A percentile compares a stretch with the other conserved stretches of the same genome.
Evolutionary conservation across 768 basidiomycete genomes (phyloP).

Genomic region (Suillus hirtellus): DNA sequence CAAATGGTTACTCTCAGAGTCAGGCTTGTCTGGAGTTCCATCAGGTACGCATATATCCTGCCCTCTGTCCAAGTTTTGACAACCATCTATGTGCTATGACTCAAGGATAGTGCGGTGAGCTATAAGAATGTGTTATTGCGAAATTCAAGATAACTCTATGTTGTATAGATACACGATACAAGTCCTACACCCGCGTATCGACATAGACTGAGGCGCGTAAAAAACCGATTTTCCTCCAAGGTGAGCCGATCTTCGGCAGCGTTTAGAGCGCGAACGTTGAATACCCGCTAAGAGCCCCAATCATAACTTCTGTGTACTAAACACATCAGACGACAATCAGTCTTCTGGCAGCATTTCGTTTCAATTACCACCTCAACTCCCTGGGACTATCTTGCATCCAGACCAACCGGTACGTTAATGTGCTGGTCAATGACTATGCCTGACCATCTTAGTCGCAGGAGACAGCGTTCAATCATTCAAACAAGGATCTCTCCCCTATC

Average conservation of each 20-base stretch:
- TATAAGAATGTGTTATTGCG: background rate
- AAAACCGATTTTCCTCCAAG: background rate
- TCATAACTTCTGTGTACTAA: too few relatives aligned
- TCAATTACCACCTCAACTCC: background rate
- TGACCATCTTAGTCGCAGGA: background rate
- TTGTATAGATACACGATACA: background rate
- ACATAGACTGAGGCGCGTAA: background rate
- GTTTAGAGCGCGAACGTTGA: background rate
- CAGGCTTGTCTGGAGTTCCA: too few relatives aligned
- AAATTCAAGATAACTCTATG: background rate
- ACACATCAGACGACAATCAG: background rate
- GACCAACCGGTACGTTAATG: conserved; percentile 9
- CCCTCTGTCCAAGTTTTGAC: background rate
- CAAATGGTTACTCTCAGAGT: background rate
- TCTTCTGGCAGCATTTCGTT: background rate
- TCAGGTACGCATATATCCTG: background rate
- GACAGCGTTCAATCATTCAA: background rate
- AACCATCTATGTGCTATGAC: background rate
- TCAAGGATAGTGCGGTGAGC: background rate
- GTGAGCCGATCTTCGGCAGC: background rate
- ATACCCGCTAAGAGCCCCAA: background rate
- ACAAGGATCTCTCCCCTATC: conserved; percentile 11
- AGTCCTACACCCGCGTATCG: background rate
- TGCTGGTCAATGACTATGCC: conserved; percentile 10
- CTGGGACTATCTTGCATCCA: background rate